Conservation (phyloP, 2,329 filamentous ascomycete species). For the Venturia aucupariae region DNA sequence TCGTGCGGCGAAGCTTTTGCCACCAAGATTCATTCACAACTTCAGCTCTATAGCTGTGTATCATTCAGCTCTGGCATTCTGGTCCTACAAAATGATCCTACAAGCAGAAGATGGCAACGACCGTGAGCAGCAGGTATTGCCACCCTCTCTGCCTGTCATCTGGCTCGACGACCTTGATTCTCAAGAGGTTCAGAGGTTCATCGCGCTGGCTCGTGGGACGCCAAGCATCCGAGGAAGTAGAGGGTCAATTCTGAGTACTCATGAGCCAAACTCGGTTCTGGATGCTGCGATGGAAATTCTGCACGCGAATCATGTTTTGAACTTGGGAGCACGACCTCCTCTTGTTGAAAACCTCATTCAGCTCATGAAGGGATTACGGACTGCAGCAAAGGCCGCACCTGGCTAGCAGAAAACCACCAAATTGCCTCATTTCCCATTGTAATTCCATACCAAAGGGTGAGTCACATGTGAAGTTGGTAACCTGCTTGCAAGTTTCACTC, state of each 20-base stretch:
- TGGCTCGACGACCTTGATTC: constrained; percentile 50
- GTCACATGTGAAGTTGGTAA: too few relatives aligned
- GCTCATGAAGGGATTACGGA: constrained; percentile 52
- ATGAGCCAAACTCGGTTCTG: constrained; percentile 51
- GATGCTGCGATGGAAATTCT: constrained; percentile 49
- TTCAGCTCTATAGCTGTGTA: constrained; percentile 62
- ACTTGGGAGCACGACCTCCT: constrained; percentile 35
- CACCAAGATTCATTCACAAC: constrained; percentile 47
- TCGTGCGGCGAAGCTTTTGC: constrained; percentile 48
- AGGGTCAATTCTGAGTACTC: constrained; percentile 30
- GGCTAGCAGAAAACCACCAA: background rate
- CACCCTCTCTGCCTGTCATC: constrained; percentile 26
- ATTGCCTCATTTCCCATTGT: background rate
- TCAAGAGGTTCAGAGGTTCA: constrained; percentile 46
- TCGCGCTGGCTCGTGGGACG: constrained; percentile 45
- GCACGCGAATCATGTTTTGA: constrained; percentile 38
- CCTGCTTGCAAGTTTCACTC: background rate
- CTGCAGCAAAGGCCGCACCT: constrained; percentile 30
- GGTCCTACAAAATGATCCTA: constrained; percentile 55
- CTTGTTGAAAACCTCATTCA: constrained; percentile 60
- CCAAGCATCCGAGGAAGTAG: constrained; percentile 39
- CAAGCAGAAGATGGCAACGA: constrained; percentile 27
- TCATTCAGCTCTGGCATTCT: constrained; percentile 58
- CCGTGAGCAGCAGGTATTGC: constrained; percentile 21
- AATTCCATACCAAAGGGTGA: too few relatives aligned